Percentiles rank a stretch among this genome's conserved stretches.
Conservation (phyloP, 2,329 filamentous ascomycete species). For the Chrysoporthe puriensis region DNA sequence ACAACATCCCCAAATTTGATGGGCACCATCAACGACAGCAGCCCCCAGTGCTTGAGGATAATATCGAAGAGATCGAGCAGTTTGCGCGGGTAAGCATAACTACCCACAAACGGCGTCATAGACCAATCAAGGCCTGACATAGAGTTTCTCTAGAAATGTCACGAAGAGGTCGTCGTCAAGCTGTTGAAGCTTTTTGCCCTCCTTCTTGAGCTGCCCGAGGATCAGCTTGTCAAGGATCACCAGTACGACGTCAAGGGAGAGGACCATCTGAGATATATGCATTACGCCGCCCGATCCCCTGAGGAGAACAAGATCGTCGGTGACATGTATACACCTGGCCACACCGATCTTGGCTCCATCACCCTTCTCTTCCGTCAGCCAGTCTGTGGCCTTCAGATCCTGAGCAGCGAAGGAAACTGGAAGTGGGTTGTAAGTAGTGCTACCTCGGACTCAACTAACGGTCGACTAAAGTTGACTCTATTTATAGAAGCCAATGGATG, state of each 20-base stretch:
- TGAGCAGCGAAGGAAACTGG: constrained; percentile 51
- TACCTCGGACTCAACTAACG: neutral
- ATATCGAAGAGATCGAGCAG: constrained; percentile 58
- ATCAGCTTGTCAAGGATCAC: constrained; percentile 59
- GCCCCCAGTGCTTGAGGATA: constrained; percentile 50
- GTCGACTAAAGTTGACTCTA: neutral
- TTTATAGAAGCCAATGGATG: constrained; percentile 45
- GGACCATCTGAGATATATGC: constrained; percentile 67
- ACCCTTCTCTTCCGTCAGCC: constrained; percentile 63
- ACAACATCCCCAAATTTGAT: constrained; percentile 43
- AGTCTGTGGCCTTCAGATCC: constrained; percentile 59
- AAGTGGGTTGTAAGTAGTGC: constrained; percentile 45
- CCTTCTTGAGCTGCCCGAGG: constrained; percentile 62
- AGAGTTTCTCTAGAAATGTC: constrained; percentile 39
- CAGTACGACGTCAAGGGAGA: constrained; percentile 61
- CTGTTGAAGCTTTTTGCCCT: constrained; percentile 64
- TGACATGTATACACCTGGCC: constrained; percentile 50
- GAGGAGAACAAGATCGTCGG: constrained; percentile 51
- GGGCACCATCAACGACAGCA: constrained; percentile 38
- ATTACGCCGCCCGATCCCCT: constrained; percentile 53
- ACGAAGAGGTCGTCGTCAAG: constrained; percentile 59
- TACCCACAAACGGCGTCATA: neutral
- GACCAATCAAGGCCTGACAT: constrained; percentile 33
- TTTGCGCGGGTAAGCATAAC: constrained; percentile 44
- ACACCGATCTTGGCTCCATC: constrained; percentile 60